phyloP scores from a whole-genome alignment of 306 rosid species.

The Abrus precatorius region DNA sequence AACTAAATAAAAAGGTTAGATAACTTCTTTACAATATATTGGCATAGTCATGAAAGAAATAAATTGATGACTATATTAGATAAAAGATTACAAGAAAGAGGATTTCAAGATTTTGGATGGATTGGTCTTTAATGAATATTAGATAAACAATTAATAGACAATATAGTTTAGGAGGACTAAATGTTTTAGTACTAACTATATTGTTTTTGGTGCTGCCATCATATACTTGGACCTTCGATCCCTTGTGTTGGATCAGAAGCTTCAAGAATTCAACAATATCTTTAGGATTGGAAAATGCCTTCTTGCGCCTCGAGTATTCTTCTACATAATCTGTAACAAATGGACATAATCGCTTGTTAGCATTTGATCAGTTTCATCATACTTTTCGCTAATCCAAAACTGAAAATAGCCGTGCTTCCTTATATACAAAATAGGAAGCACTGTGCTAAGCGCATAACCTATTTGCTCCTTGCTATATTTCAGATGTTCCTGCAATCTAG shows the following conservation, averaged over 20 bases:
- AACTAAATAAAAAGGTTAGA: background rate
- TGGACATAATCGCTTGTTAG: background rate
- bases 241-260: constrained; percentile 43
- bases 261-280: constrained; percentile 48
- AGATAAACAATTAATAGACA: background rate
- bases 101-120: background rate
- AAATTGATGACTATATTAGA: no score
- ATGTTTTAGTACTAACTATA: constrained; percentile 25
- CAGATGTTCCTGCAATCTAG: constrained; percentile 37
- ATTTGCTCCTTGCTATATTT: constrained; percentile 34
- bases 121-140: background rate
- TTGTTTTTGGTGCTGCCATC: constrained; percentile 34
- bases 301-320: constrained; percentile 39
- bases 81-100: no score
- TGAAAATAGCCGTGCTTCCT: background rate
- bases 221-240: constrained; percentile 33
- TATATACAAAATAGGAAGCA: constrained; percentile 12
- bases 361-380: constrained; percentile 17
- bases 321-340: constrained; percentile 41
- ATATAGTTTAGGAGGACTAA: background rate
- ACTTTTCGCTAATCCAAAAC: constrained; percentile 1
- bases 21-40: background rate
- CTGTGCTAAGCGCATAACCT: constrained; percentile 23
- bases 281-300: constrained; percentile 47
- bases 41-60: background rate